Percentiles rank a stretch among this genome's conserved stretches.
Evolutionary conservation across 352 stramenopile genomes (phyloP).

Genomic region (Globisporangium cystogenes): DNA sequence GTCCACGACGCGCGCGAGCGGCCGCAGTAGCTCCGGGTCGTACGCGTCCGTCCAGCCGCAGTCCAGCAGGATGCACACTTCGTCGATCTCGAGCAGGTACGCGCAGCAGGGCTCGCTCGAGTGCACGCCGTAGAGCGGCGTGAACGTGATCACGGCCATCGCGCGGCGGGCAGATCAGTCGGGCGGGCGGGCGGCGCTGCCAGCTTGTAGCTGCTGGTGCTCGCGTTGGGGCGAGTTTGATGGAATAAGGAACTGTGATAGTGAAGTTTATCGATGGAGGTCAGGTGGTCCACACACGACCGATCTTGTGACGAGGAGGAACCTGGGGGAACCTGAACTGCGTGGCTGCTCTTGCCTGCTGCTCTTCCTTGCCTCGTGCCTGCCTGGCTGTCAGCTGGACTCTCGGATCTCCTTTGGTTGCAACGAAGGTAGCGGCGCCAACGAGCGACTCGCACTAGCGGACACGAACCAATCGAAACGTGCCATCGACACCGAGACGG

Average conservation of each 20-base stretch:
- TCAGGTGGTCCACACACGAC: background rate
- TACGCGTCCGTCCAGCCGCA: slow-evolving; percentile 90
- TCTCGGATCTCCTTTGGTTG: no score
- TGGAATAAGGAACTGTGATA: no score
- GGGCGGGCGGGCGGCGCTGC: no score
- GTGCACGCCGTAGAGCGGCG: slow-evolving; percentile 83
- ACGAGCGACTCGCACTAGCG: no score
- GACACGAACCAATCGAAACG: no score
- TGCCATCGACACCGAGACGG: no score
- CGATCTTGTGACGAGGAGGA: background rate
- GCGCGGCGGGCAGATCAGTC: background rate
- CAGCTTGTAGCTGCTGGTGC: no score
- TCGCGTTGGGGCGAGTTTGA: no score
- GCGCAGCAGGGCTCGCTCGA: slow-evolving; percentile 76
- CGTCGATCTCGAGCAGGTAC: slow-evolving; percentile 89
- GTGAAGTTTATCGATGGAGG: background rate
- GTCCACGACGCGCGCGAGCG: slow-evolving; percentile 75
- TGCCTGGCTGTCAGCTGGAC: no score
- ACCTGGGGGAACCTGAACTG: background rate
- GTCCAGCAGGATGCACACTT: slow-evolving; percentile 90
- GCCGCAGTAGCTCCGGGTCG: slow-evolving; percentile 77
- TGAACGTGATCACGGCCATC: slow-evolving; percentile 91
- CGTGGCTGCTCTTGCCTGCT: background rate
- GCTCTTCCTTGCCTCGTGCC: no score
- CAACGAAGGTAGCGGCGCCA: no score